Evolutionary conservation across 2,329 filamentous ascomycete genomes (phyloP), one percentile per base, ranked within the genome.

Genomic region (Trichoderma afroharzianum): DNA sequence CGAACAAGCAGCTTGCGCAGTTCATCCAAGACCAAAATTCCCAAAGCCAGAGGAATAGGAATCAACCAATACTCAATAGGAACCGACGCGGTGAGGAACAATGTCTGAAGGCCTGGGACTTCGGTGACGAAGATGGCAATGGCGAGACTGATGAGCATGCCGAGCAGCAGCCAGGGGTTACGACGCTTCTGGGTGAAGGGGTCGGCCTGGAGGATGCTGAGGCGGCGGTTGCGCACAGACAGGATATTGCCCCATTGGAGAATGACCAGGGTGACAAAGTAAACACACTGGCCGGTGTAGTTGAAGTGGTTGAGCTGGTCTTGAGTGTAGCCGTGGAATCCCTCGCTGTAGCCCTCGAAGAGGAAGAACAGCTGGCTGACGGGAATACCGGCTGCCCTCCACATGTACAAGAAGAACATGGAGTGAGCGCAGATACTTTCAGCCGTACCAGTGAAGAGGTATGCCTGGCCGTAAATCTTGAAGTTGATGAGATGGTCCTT

Each of bases 401-500:
- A 86, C 80, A 85, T 82, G 79, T 88, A 88, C 0, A 87, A 74
- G 79, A 87, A 88, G 77, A 84, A 87, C 86, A 88, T 88, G 73
- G 82, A 72, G 70, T 87, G 85, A 0, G 86, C 85, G 5, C 79
- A 82, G 68, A 84, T 71, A 0, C 85, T 84, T 73, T 88, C 86
- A 80, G 87, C 84, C 43, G 83, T 81, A 33, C 86, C 86, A 2
- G 84, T 83, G 73, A 88, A 86, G 4, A 87, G 81, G 73, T 88
- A 88, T 0, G 85, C 81, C 63, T 88, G 86, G 1, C 77, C 79
- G 75, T 87, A 87, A 62, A 88, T 85, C 75, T 83, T 84, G 63
- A 82, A 68, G 75, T 83, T 87, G 80, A 87, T 87, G 6, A 88
- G 80, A 59, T 87, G 86, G 72, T 87, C 84, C 18, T 81, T 81